Evolutionary conservation across 352 stramenopile genomes (phyloP).

Genomic region (Phytophthora pluvialis): DNA sequence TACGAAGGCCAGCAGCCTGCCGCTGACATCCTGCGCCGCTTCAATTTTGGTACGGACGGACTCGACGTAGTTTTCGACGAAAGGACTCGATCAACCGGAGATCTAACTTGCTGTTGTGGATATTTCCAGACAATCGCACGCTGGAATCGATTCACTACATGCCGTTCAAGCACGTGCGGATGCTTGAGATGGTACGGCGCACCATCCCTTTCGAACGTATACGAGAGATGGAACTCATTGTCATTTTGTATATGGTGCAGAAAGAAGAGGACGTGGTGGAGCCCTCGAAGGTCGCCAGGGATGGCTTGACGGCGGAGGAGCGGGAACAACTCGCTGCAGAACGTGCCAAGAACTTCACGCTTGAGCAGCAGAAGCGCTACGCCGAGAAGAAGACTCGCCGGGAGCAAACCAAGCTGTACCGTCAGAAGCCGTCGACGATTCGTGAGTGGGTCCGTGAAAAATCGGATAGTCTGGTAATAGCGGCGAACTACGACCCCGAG

Average conservation of each 20-base stretch:
- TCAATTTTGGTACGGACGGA: slow-evolving; percentile 78
- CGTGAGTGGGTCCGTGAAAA: slow-evolving; percentile 73
- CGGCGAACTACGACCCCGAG: slow-evolving; percentile 91
- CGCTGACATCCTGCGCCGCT: slow-evolving; percentile 82
- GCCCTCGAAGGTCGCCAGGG: slow-evolving; percentile 46
- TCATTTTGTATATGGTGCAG: slow-evolving; percentile 24
- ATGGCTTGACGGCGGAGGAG: slow-evolving; percentile 67
- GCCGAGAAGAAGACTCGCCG: slow-evolving; percentile 82
- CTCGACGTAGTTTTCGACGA: not conserved
- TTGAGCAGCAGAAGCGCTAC: slow-evolving; percentile 79
- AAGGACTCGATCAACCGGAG: too few relatives aligned
- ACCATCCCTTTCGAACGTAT: not conserved
- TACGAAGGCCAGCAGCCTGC: slow-evolving; percentile 80
- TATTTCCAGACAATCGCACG: slow-evolving; percentile 60
- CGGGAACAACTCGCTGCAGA: slow-evolving; percentile 67
- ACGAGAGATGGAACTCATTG: not conserved
- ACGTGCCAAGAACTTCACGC: slow-evolving; percentile 85
- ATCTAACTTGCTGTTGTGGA: not conserved
- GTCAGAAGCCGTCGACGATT: slow-evolving; percentile 71
- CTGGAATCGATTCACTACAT: slow-evolving; percentile 83
- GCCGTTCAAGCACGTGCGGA: slow-evolving; percentile 63
- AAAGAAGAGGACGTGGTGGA: slow-evolving; percentile 61
- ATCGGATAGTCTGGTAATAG: slow-evolving; percentile 91
- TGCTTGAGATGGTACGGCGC: slow-evolving; percentile 46
- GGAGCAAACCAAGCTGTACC: slow-evolving; percentile 77